Conservation (phyloP, 768 basidiomycete species). For the Macrolepiota dolichaula region DNA sequence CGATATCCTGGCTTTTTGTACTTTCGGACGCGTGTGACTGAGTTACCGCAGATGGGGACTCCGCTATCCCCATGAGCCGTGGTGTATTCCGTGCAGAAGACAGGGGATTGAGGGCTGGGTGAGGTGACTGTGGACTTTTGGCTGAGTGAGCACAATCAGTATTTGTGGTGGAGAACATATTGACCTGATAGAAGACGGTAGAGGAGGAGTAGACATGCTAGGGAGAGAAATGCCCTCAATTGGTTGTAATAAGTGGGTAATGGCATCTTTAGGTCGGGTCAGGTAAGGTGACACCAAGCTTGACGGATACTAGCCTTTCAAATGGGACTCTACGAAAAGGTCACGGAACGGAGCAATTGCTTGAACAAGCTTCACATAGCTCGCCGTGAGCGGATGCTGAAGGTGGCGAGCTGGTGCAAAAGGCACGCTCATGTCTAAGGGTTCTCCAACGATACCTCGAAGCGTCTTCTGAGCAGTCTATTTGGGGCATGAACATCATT, state of each 20-base stretch:
- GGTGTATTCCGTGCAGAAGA: background rate
- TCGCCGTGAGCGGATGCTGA: conserved; percentile 27
- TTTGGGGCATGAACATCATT: background rate
- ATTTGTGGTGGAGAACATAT: background rate
- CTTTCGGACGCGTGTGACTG: background rate
- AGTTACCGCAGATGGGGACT: background rate
- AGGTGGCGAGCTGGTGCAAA: conserved; percentile 27
- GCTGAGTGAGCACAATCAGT: background rate
- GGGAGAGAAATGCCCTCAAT: conserved; percentile 3
- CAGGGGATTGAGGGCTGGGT: background rate
- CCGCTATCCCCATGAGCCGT: no score
- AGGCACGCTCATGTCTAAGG: conserved; percentile 17
- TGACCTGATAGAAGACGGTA: background rate
- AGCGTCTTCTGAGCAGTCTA: conserved; percentile 38
- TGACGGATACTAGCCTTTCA: conserved; percentile 24
- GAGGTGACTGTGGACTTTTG: conserved; percentile 1
- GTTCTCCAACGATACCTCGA: conserved; percentile 22
- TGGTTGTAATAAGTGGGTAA: conserved; percentile 9
- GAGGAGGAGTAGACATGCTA: background rate
- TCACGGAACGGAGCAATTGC: conserved; percentile 25
- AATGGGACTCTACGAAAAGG: conserved; percentile 31
- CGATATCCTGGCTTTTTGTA: background rate
- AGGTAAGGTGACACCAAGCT: background rate
- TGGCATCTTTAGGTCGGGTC: background rate
- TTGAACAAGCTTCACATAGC: conserved; percentile 32